Evolutionary conservation across 2,329 filamentous ascomycete genomes (phyloP).

Genomic region (Arachnomyces sp.): DNA sequence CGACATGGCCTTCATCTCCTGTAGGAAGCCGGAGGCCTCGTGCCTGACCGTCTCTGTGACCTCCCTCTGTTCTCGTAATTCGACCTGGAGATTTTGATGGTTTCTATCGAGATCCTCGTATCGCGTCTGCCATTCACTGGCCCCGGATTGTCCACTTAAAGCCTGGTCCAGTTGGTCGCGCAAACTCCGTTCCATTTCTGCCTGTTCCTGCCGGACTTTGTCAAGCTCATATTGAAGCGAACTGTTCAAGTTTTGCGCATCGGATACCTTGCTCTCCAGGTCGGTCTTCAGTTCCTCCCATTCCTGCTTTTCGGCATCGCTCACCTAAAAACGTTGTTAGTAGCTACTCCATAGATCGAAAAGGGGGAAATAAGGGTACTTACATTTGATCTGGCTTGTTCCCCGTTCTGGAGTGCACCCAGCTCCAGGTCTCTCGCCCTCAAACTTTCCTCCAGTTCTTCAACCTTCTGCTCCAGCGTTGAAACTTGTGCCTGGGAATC

Average conservation of each 20-base stretch:
- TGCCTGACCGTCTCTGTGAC: constrained; percentile 79
- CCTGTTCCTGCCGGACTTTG: constrained; percentile 61
- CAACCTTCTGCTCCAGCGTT: constrained; percentile 66
- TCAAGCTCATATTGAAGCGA: constrained; percentile 73
- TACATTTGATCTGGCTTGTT: constrained; percentile 45
- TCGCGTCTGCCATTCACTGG: constrained; percentile 56
- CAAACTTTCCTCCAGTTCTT: constrained; percentile 61
- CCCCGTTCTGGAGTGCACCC: constrained; percentile 50
- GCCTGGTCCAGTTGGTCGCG: constrained; percentile 52
- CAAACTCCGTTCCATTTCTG: constrained; percentile 54
- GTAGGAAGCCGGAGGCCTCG: constrained; percentile 74
- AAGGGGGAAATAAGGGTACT: constrained; percentile 11
- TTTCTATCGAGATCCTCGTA: constrained; percentile 48
- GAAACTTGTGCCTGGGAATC: constrained; percentile 75
- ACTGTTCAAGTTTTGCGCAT: constrained; percentile 71
- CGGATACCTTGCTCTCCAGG: constrained; percentile 65
- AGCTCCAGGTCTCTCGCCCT: constrained; percentile 67
- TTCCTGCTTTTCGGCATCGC: constrained; percentile 17
- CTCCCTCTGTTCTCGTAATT: constrained; percentile 66
- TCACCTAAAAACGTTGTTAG: constrained; percentile 2
- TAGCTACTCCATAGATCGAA: constrained; percentile 4
- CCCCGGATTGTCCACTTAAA: constrained; percentile 23
- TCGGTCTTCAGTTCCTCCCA: constrained; percentile 54
- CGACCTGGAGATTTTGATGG: constrained; percentile 60
- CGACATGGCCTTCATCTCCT: constrained; percentile 83